A percentile compares a stretch with the other conserved stretches of the same genome.
These are phyloP conservation scores for Saccharomyces pastorianus DNA, from an alignment of 1,139 yeast species.

Conservation along the genomic window DNA sequence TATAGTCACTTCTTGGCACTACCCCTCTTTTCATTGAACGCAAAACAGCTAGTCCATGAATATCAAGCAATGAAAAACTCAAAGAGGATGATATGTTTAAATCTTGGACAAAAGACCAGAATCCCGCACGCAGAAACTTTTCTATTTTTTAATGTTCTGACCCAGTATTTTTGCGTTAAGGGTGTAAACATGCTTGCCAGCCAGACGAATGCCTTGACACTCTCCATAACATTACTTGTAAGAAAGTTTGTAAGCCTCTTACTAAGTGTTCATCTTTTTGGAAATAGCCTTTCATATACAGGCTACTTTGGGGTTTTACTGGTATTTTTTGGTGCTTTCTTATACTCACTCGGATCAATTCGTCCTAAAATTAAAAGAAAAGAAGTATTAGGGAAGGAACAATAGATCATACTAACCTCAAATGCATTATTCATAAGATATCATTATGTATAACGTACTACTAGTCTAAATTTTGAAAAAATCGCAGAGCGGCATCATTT, in stretches of 20 bases:
- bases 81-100: slow-evolving; percentile 5
- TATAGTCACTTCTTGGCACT: slow-evolving; percentile 52
- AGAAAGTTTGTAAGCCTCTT: slow-evolving; percentile 55
- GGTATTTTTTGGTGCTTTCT: slow-evolving; percentile 48
- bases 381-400: neutral
- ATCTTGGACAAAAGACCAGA: slow-evolving; percentile 3
- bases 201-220: slow-evolving; percentile 49
- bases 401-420: neutral
- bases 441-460: neutral
- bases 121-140: slow-evolving; percentile 7
- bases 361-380: neutral
- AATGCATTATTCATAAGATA: too few species aligned
- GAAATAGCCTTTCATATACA: slow-evolving; percentile 36
- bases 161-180: slow-evolving; percentile 58
- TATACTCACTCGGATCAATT: slow-evolving; percentile 32
- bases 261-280: slow-evolving; percentile 45
- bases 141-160: slow-evolving; percentile 38
- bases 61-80: slow-evolving; percentile 11
- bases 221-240: slow-evolving; percentile 50
- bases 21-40: slow-evolving; percentile 43
- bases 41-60: slow-evolving; percentile 20
- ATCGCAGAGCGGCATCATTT: neutral
- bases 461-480: neutral
- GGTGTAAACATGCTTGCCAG: slow-evolving; percentile 63
- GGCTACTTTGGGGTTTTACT: slow-evolving; percentile 40